Percentiles rank a stretch among this genome's conserved stretches.
These are phyloP conservation scores for Fonsecaea multimorphosa DNA, from an alignment of 2,329 filamentous ascomycete species.

Conservation along the genomic window DNA sequence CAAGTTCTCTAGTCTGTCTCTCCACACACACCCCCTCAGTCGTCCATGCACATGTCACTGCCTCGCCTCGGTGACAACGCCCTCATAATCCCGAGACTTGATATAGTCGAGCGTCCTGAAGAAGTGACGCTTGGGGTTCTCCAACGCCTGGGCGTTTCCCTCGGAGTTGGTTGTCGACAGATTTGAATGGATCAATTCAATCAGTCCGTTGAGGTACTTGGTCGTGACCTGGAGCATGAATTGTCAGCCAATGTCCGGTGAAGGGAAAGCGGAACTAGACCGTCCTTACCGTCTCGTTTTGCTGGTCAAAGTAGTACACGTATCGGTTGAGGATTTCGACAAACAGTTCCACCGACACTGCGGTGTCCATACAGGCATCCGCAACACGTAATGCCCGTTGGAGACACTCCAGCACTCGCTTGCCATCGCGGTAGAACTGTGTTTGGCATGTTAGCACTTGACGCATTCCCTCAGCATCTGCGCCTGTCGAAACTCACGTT, in stretches of 20 bases:
- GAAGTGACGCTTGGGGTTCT: slow-evolving; percentile 92
- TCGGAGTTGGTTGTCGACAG: slow-evolving; percentile 64
- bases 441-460: slow-evolving; percentile 35
- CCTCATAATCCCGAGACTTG: slow-evolving; percentile 87
- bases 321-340: slow-evolving; percentile 98
- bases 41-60: slow-evolving; percentile 23
- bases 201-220: slow-evolving; percentile 96
- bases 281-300: slow-evolving; percentile 82
- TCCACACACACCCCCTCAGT: neutral
- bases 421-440: slow-evolving; percentile 94
- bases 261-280: neutral
- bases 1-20: neutral
- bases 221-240: slow-evolving; percentile 70
- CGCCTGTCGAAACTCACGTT: slow-evolving; percentile 62
- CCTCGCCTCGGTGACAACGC: slow-evolving; percentile 74
- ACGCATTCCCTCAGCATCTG: neutral
- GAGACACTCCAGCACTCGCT: slow-evolving; percentile 93
- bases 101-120: slow-evolving; percentile 95
- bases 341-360: slow-evolving; percentile 95
- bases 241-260: slow-evolving; percentile 29
- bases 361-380: slow-evolving; percentile 98
- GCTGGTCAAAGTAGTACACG: slow-evolving; percentile 99
- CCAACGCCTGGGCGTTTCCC: slow-evolving; percentile 64
- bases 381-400: slow-evolving; percentile 94
- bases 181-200: slow-evolving; percentile 97